Evolutionary conservation across 2,329 filamentous ascomycete species (phyloP).

Genomic region (Helminthosporium solani): DNA sequence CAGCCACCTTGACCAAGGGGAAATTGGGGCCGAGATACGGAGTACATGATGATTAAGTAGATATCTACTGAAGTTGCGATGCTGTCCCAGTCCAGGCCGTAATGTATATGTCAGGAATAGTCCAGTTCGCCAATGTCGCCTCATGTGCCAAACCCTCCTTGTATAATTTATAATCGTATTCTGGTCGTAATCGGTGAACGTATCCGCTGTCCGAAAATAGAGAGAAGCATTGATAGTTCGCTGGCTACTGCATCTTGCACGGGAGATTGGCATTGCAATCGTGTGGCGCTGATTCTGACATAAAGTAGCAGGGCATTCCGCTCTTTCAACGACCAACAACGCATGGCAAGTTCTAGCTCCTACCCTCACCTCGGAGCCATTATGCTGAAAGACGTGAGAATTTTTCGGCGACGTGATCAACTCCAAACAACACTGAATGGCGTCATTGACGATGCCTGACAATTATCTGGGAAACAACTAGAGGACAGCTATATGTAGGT

Average conservation of each 20-base stretch:
- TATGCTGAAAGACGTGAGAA: not conserved
- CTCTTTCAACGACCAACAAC: not conserved
- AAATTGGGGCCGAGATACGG: not conserved
- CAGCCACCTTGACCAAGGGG: not conserved
- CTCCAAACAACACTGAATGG: not conserved
- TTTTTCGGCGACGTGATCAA: not conserved
- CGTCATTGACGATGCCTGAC: not conserved
- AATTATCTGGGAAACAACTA: constrained; percentile 6
- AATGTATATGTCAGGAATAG: not conserved
- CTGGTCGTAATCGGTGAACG: not conserved
- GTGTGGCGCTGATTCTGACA: not conserved
- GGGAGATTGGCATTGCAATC: not conserved
- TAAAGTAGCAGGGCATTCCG: not conserved
- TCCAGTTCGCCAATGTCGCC: too few species aligned
- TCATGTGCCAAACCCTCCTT: not conserved
- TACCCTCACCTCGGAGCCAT: not conserved
- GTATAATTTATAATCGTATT: not conserved
- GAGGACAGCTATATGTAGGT: not conserved
- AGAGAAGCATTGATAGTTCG: not conserved
- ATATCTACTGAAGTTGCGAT: not conserved
- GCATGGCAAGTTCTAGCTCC: not conserved
- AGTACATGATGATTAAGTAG: too few species aligned
- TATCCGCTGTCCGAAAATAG: not conserved
- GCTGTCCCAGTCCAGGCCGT: not conserved
- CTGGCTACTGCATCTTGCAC: not conserved